phyloP scores from a whole-genome alignment of 169 alveolate species.

The Ichthyophthirius multifiliis region DNA sequence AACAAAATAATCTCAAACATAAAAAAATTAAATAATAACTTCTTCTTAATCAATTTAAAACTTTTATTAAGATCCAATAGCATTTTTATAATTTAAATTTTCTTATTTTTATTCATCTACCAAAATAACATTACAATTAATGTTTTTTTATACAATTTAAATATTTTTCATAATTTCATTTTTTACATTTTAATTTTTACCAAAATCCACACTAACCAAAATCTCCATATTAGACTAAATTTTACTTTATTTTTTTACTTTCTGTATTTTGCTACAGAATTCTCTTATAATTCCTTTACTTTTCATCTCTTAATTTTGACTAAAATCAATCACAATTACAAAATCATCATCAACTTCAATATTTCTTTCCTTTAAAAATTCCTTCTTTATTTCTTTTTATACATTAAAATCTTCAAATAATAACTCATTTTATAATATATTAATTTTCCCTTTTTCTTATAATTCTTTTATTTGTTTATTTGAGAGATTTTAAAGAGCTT shows the following conservation, averaged over 20 bases:
- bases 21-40: no score
- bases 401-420: not conserved
- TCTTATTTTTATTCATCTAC: no score
- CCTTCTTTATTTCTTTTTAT: constrained; percentile 1
- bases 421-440: not conserved
- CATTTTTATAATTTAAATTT: no score
- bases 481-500: not conserved
- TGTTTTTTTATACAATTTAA: not conserved
- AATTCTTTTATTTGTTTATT: not conserved
- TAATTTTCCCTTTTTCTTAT: not conserved
- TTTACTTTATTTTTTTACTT: constrained; percentile 73
- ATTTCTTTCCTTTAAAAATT: constrained; percentile 14
- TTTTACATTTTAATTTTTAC: not conserved
- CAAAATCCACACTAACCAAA: not conserved
- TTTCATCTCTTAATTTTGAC: constrained; percentile 42
- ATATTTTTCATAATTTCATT: not conserved
- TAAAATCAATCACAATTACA: constrained; percentile 29
- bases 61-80: no score
- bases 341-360: constrained; percentile 28
- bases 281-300: constrained; percentile 58
- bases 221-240: constrained; percentile 14
- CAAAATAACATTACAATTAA: no score
- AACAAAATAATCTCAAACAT: no score
- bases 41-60: no score
- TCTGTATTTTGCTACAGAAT: constrained; percentile 65